Percentiles rank a stretch among this genome's conserved stretches.
Conservation (phyloP, 768 basidiomycete genomes). For the Leccinum subgranulosum region DNA sequence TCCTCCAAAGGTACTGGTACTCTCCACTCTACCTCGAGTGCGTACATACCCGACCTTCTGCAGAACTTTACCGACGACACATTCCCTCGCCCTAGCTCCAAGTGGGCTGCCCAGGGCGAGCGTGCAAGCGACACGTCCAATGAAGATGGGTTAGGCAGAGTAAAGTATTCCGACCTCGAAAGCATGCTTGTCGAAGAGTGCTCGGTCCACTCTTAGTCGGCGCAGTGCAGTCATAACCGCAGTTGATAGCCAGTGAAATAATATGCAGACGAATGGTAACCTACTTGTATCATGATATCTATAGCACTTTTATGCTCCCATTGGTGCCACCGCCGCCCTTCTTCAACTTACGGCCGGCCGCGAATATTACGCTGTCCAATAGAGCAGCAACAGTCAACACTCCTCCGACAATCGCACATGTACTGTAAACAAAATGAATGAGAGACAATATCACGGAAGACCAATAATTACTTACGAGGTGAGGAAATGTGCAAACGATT, state of each 20-base stretch:
- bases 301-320: constrained; percentile 32
- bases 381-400: constrained; percentile 92
- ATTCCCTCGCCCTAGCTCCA: constrained; percentile 7
- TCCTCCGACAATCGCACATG: constrained; percentile 96
- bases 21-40: neutral
- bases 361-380: constrained; percentile 84
- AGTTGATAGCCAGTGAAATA: constrained; percentile 17
- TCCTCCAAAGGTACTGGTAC: constrained; percentile 29
- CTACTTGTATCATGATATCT: constrained; percentile 13
- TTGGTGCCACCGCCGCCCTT: constrained; percentile 42
- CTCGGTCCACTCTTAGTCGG: constrained; percentile 19
- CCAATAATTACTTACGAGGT: constrained; percentile 72
- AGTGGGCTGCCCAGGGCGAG: constrained; percentile 19
- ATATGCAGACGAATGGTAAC: constrained; percentile 6
- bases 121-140: constrained; percentile 11
- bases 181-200: constrained; percentile 17
- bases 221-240: neutral
- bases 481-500: constrained; percentile 96
- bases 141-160: constrained; percentile 17
- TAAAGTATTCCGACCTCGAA: constrained; percentile 16
- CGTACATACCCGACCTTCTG: neutral
- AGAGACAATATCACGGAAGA: neutral
- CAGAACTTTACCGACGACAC: constrained; percentile 9
- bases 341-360: constrained; percentile 72
- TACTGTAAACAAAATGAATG: constrained; percentile 43